Percentiles rank a stretch among this genome's conserved stretches.
Conservation (phyloP, 768 basidiomycete genomes). For the Boletus pseudopeckii region DNA sequence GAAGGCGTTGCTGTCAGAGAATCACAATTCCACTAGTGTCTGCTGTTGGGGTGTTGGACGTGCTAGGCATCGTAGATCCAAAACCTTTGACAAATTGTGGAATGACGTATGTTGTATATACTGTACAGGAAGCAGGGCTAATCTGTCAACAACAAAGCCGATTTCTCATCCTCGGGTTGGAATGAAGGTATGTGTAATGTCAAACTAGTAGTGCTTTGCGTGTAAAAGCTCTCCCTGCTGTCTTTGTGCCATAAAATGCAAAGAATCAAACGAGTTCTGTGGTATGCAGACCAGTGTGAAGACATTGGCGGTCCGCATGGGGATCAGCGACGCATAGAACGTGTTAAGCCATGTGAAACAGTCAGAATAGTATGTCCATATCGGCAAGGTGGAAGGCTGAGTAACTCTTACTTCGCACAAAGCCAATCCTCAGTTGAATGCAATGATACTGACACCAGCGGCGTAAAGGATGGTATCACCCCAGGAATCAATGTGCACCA, state of each 20-base stretch:
- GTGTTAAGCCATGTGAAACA: not conserved
- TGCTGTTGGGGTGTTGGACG: not conserved
- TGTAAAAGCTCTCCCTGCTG: no score
- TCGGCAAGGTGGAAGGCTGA: no score
- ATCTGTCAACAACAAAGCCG: not conserved
- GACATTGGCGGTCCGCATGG: not conserved
- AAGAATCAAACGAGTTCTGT: not conserved
- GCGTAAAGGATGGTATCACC: not conserved
- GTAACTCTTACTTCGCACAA: not conserved
- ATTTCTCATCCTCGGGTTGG: no score
- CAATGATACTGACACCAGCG: not conserved
- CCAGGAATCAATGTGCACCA: conserved; percentile 14
- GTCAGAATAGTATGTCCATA: not conserved
- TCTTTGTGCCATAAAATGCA: no score
- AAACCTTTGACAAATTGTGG: no score
- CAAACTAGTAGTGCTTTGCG: no score
- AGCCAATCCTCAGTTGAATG: not conserved
- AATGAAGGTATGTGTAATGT: not conserved
- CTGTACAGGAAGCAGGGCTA: not conserved
- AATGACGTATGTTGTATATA: not conserved
- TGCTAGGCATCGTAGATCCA: not conserved
- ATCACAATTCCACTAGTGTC: no score
- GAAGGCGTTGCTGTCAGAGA: not conserved
- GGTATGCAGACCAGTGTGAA: not conserved
- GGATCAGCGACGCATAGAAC: not conserved